These are phyloP conservation scores for Myotisia sp. DNA, from an alignment of 2,329 filamentous ascomycete genomes.

Conservation along the genomic window DNA sequence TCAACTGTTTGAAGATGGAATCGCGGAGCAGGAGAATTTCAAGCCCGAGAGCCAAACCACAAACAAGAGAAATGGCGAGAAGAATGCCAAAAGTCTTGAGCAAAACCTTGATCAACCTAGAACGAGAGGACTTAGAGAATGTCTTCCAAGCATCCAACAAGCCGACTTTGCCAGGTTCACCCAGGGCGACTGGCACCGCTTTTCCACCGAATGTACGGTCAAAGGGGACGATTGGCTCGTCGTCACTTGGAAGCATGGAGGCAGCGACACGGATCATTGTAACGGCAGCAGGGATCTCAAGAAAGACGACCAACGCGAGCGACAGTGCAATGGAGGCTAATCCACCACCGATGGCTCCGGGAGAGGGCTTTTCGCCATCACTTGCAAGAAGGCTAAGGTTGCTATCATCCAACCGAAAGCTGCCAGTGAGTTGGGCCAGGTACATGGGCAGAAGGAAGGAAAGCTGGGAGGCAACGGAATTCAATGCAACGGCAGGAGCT, in stretches of 20 bases:
- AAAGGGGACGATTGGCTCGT: constrained; percentile 77
- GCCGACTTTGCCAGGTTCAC: constrained; percentile 55
- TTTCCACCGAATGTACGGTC: constrained; percentile 73
- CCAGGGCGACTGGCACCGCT: constrained; percentile 59
- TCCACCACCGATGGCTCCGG: constrained; percentile 26
- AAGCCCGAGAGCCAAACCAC: constrained; percentile 37
- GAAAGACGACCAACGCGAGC: constrained; percentile 40
- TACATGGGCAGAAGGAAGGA: constrained; percentile 34
- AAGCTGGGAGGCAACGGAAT: constrained; percentile 42
- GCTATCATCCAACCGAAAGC: constrained; percentile 31
- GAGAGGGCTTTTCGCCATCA: constrained; percentile 21
- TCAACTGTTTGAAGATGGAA: constrained; percentile 11
- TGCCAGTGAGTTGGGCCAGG: constrained; percentile 29
- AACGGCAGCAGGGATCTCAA: constrained; percentile 62
- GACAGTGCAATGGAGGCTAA: constrained; percentile 14
- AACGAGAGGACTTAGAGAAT: constrained; percentile 58
- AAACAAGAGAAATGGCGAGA: constrained; percentile 34
- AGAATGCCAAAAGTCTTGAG: constrained; percentile 53
- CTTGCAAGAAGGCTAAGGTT: constrained; percentile 9
- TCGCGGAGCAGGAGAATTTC: constrained; percentile 40
- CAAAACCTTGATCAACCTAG: constrained; percentile 60
- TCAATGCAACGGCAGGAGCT: constrained; percentile 52
- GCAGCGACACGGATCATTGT: constrained; percentile 73
- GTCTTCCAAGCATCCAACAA: constrained; percentile 65
- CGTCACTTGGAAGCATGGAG: constrained; percentile 65